Base-by-base conservation (phyloP, 805 yeast species). In the Myxozyma geophila region DNA sequence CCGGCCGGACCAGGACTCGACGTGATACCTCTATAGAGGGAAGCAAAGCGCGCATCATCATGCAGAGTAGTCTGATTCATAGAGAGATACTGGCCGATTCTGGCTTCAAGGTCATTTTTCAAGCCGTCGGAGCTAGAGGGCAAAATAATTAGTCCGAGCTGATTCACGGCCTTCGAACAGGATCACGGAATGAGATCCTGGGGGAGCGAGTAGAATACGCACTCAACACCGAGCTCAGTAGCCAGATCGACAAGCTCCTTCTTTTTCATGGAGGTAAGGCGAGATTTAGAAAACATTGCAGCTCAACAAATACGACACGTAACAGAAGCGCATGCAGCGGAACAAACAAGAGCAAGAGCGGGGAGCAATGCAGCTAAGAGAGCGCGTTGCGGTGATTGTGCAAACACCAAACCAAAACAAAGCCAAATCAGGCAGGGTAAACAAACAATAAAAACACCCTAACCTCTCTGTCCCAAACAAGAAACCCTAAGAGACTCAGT, bases 231-330 rank as follows among this genome's bases (percentile, higher is more conserved):
- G 64, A 80, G 75, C 43, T 71, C 73, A 15, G 70, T 63, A 21
- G 81, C 80, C 54, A 80, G 69, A 19, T 72, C 73, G 59, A 75
- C 74, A 56, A 80, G 74, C 23, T 75, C 75, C 39, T 73, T 71
- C 72, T 80, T 80, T 59, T 74, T 77, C 72, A 79, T 66, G 54
- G 70, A 70, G 61, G 74, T 72, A 64, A 79, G 72, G n/a, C 66
- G 64, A 36, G 40, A 57, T n/a, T 35, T 47, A 19, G 57, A 23
- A 6, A 28, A 19, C 66, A 62, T 62, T 23, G 35, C 58, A 12
- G 12, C 28, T 28, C 28, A 28, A 5, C 5, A 28, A 13, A 37
- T 19, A 8, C 10, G 3, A 40, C 13, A 35, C 9, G 15, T 15
- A 12, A 13, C 44, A n/a, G 46, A 19, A 12, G 23, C 5, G 28